Conservation (phyloP, 2,329 filamentous ascomycete species). For the Monosporascus cannonballus region DNA sequence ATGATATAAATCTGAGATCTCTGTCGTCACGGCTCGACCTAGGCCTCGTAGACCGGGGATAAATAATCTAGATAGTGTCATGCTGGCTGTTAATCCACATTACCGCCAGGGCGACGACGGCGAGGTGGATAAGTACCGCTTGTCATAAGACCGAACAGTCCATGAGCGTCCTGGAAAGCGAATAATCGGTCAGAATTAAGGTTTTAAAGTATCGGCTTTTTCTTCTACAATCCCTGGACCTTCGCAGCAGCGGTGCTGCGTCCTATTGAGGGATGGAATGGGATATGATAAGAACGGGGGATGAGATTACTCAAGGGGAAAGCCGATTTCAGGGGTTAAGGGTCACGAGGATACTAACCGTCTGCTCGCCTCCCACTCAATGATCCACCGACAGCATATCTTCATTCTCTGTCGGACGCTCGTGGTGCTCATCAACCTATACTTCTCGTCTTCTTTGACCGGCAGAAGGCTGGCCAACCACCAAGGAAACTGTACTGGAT, state of each 20-base stretch:
- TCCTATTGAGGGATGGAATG: background rate
- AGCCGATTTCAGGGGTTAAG: background rate
- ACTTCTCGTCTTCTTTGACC: slow-evolving; percentile 72
- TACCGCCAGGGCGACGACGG: background rate
- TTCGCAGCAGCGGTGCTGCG: too few relatives aligned
- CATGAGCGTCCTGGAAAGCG: slow-evolving; percentile 17
- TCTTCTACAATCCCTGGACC: background rate
- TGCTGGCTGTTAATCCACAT: background rate
- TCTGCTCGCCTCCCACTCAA: slow-evolving; percentile 61
- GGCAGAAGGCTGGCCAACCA: slow-evolving; percentile 85
- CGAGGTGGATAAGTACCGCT: slow-evolving; percentile 1
- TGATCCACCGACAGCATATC: slow-evolving; percentile 74
- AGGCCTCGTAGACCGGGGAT: too few relatives aligned
- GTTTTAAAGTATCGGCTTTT: slow-evolving; percentile 6
- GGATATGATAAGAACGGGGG: background rate
- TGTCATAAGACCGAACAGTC: slow-evolving; percentile 20
- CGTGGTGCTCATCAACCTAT: slow-evolving; percentile 63
- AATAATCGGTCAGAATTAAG: slow-evolving; percentile 14
- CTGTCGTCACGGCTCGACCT: too few relatives aligned
- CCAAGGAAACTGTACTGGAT: slow-evolving; percentile 76
- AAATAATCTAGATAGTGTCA: background rate
- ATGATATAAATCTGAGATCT: slow-evolving; percentile 1
- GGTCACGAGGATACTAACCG: slow-evolving; percentile 53
- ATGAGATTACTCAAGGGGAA: background rate
- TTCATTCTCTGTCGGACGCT: slow-evolving; percentile 79